Base-by-base conservation (phyloP, 2,329 filamentous ascomycete species). In the Bisporella sp. region DNA sequence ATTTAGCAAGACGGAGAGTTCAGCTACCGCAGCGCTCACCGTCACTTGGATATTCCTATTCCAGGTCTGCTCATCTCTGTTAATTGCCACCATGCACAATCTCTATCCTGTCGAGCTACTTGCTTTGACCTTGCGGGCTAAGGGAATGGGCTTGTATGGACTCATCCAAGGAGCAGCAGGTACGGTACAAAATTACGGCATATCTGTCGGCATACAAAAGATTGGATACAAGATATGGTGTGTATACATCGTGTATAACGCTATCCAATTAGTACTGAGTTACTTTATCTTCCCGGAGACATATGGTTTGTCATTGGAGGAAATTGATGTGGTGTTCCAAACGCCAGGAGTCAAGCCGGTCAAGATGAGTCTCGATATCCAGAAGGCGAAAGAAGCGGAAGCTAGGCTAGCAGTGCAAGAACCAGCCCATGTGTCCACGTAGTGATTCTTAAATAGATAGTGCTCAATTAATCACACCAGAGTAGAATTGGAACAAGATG, bases 301-400 rank as follows among this genome's bases (percentile, higher is more conserved):
- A 57, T 87, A 87, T 73, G 84, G 83, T 43, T 73, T 88, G 6
- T 80, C 78, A 2, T 76, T 88, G 51, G 85, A 89, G 67, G 81
- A 88, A 68, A 83, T 87, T 58, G 84, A 88, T 59, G 77, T 73
- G 41, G 77, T 82, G 49, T 82, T 82, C 52, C 77, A 73, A 55
- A 73, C 70, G 0, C 64, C 66, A 4, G 70, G 68, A 5, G 65
- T 71, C 12, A 52, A 59, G 41, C 70, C 70, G 5, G 71, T 73
- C 2, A 71, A 71, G 62, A 72, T 73, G 68, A 69, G 63, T 7
- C 50, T 66, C 54, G 62, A 70, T 56, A 68, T 71, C 21, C 63
- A 70, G 50, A 68, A 64, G 47, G 68, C 69, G 13, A 70, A 69
- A 60, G 68, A 62, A 49, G 64, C 65, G 48, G 64, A 61, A 28